Evolutionary conservation across 2,329 filamentous ascomycete species (phyloP), one percentile per base, ranked within the genome.

Genomic region (Arthroderma sp.): DNA sequence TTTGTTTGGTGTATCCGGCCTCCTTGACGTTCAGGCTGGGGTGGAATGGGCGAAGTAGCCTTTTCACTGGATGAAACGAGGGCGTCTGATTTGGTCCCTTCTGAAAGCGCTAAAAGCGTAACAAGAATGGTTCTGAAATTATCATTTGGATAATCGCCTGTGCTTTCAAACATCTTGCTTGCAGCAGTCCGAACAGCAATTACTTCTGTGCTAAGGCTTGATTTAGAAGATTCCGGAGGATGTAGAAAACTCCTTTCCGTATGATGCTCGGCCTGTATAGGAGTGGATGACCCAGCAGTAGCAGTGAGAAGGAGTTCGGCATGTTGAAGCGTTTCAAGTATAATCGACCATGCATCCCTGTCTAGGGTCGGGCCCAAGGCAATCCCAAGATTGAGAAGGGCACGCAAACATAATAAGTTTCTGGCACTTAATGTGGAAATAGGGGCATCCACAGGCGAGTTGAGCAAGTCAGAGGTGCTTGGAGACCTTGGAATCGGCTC

Each of bases 381-480:
- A 55, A 96, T 98, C 1, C 91, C 91, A 3, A 98, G 67, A 54
- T 98, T 98, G n/a, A 98, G 68, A 10, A 98, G 71, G 29, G 91
- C 91, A 56, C 93, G 74, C 37, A 98, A 69, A 55, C 91, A 98
- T 1, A 96, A 70, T 3, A 98, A 68, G 57, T 98, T 96, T 5
- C 91, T 77, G 2, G 87, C 89, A 52, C 86, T 94, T 6, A 96
- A 70, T 3, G 78, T 75, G 44, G 70, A 68, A 0, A 62, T 53
- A 47, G 46, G 62, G 57, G 29, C 65, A 55, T 61, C 85, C 7
- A 50, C 50, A 6, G 55, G 48, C 1, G 54, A 42, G 38, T 49
- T 51, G 4, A 55, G 40, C 6, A 53, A 47, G 4, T 65, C 62
- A n/a, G 51, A 36, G 22, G 57, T 31, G 31, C 56, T 49, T 45